A percentile compares a stretch with the other conserved stretches of the same genome.
phyloP scores from a whole-genome alignment of 192 early-diverging fungal species.

The Backusella morwellensis region DNA sequence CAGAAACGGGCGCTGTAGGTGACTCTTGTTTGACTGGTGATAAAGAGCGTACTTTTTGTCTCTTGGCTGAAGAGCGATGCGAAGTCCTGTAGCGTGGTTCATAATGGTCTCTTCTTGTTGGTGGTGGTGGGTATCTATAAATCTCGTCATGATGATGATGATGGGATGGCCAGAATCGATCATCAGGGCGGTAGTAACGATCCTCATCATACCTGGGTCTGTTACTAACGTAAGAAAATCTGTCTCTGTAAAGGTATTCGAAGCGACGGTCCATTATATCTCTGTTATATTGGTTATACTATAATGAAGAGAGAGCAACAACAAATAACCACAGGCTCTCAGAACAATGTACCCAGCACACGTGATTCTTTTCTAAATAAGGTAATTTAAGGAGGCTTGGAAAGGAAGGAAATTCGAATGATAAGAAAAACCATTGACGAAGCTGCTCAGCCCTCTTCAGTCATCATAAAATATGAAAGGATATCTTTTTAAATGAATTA shows the following conservation, averaged over 20 bases:
- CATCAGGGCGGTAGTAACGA: neutral
- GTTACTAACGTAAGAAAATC: neutral
- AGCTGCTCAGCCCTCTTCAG: too few species aligned
- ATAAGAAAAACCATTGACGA: too few species aligned
- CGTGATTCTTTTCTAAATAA: neutral
- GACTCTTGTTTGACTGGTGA: neutral
- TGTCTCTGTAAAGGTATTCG: neutral
- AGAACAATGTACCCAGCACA: neutral
- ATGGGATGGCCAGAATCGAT: neutral
- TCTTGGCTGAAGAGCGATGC: neutral
- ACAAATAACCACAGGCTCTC: neutral
- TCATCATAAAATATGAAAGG: too few species aligned
- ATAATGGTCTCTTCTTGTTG: neutral
- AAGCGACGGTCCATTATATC: neutral
- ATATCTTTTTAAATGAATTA: too few species aligned
- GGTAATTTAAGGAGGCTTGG: neutral
- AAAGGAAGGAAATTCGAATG: neutral
- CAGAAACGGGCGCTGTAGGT: neutral
- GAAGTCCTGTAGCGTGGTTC: neutral
- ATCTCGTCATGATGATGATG: neutral
- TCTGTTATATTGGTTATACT: neutral
- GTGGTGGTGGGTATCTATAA: neutral
- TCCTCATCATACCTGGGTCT: neutral
- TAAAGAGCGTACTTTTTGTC: neutral
- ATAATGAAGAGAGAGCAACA: neutral